Evolutionary conservation across 164 flowering plant species (phyloP).

Genomic region (Kalanchoe fedtschenkoi): DNA sequence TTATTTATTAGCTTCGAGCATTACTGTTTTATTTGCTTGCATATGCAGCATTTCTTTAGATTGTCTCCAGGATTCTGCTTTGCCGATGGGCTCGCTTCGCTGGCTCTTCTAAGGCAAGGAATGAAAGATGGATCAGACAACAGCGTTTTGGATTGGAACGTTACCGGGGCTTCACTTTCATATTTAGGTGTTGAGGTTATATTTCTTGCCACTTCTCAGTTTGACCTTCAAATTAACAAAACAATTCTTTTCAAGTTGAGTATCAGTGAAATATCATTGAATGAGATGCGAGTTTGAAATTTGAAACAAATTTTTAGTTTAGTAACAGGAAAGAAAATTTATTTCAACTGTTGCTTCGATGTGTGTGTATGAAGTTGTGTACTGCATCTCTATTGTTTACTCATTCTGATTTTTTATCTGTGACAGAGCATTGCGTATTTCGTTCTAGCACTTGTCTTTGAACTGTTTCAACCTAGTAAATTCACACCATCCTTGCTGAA

Average conservation of each 20-base stretch:
- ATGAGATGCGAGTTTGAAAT: not conserved
- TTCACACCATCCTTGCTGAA: slow-evolving; percentile 17
- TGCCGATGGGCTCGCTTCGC: slow-evolving; percentile 96
- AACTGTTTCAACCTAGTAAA: slow-evolving; percentile 45
- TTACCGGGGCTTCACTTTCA: slow-evolving; percentile 81
- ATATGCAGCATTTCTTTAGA: slow-evolving; percentile 76
- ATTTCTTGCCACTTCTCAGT: not conserved
- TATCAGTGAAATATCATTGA: not conserved
- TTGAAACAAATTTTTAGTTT: not conserved
- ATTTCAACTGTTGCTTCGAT: not conserved
- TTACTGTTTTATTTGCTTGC: not conserved
- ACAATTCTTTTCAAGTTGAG: not conserved
- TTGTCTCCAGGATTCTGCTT: slow-evolving; percentile 96
- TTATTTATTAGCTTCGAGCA: not conserved
- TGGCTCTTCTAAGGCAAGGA: slow-evolving; percentile 90
- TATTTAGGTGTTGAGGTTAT: slow-evolving; percentile 75
- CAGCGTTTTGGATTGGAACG: slow-evolving; percentile 75
- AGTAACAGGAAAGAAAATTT: not conserved
- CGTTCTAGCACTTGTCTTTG: slow-evolving; percentile 61
- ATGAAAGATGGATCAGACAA: slow-evolving; percentile 61
- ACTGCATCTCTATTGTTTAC: slow-evolving; percentile 5
- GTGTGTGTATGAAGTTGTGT: not conserved
- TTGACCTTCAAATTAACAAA: not conserved
- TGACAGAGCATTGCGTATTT: slow-evolving; percentile 66
- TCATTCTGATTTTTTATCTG: slow-evolving; percentile 11